A percentile compares a stretch with the other conserved stretches of the same genome.
Conservation (phyloP, 306 rosid species). For the Sphenostylis stenocarpa region DNA sequence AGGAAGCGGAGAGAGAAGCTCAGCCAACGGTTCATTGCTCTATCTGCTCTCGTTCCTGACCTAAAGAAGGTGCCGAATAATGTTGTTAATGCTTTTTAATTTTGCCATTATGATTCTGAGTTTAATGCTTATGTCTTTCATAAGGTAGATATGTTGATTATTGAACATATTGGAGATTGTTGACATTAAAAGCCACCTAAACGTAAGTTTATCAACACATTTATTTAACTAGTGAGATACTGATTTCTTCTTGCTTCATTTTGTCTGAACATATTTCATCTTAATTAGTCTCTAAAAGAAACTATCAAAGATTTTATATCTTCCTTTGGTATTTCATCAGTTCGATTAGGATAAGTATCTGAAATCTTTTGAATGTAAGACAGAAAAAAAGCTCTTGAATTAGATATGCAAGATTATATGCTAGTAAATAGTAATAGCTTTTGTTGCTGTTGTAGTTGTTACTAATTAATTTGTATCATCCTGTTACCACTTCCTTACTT, state of each 20-base stretch:
- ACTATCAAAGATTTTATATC: background rate
- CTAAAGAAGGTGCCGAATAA: slow-evolving; percentile 72
- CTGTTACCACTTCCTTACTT: background rate
- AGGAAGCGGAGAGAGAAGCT: slow-evolving; percentile 91
- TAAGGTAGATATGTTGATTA: background rate
- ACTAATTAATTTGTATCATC: background rate
- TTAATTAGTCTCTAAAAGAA: background rate
- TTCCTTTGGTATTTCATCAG: background rate
- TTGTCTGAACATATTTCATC: background rate
- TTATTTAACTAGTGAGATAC: background rate
- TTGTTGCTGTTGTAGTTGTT: background rate
- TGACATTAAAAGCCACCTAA: background rate
- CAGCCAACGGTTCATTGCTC: slow-evolving; percentile 81
- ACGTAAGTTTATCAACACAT: background rate
- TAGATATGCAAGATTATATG: background rate
- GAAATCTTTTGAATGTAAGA: background rate
- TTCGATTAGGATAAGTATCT: background rate
- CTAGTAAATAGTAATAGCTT: background rate
- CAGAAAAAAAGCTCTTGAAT: background rate
- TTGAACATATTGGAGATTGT: background rate
- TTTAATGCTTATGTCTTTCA: background rate
- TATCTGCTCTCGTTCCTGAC: slow-evolving; percentile 91
- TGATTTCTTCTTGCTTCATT: background rate
- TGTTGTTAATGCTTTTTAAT: background rate
- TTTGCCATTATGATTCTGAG: background rate